Base-by-base conservation (phyloP, 1,284 basidiomycete genomes). In the Cerioporus squamosus region DNA sequence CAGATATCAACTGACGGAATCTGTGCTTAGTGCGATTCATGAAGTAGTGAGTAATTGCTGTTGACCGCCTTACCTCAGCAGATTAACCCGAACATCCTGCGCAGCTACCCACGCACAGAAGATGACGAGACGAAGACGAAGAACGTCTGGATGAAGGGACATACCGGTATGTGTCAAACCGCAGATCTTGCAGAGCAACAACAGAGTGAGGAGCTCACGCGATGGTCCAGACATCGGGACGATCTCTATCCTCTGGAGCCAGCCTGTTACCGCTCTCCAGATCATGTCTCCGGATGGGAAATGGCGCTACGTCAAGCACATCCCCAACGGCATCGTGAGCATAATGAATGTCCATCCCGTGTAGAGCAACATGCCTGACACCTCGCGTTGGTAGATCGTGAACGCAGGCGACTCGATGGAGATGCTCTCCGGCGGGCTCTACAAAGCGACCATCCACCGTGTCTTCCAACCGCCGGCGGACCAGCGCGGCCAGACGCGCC, bases 241-340 rank as follows among this genome's bases (percentile, higher is more conserved):
- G 2, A 73, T 88, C 51, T 81, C 80, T 0, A 78, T 86, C 8
- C 70, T 87, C 6, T 86, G 80, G 74, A 83, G 82, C 47, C 86
- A 87, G 57, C 85, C 85, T 0, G 78, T 87, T 1, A 73, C 81
- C 1, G 84, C 76, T 0, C 73, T 87, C 17, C 86, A 88, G 53
- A 85, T 88, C 46, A 70, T 83, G 8, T 75, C 77, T 0, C 76
- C 66, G 6, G 80, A 84, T 42, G 81, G 80, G 0, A 75, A 69
- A 22, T 88, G 86, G 86, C 77, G 79, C 52, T 88, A 83, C 81
- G 74, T 85, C 12, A 79, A 73, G 61, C 84, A 88, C 64, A 75
- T 86, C 15, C 80, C 83, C 3, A 85, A 87, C 55, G 84, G 83
- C 1, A 66, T 87, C 31, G 85, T 86, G 60, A 10, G 66, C 53